Evolutionary conservation across 2,329 filamentous ascomycete species (phyloP).

Genomic region (Neonectria ditissima): DNA sequence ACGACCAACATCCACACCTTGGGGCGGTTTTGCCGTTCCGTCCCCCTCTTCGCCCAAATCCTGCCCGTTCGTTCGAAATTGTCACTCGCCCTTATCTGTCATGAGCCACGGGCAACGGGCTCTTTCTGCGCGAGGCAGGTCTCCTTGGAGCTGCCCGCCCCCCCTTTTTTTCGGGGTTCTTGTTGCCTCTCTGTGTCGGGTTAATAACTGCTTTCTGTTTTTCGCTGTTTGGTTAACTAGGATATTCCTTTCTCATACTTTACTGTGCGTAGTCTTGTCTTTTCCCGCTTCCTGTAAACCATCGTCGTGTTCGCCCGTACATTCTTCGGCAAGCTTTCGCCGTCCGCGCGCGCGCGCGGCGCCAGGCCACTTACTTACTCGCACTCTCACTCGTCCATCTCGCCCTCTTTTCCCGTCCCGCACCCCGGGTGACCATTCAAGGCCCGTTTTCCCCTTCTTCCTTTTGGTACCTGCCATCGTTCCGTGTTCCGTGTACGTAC

Average conservation of each 20-base stretch:
- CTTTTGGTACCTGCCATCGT: background rate
- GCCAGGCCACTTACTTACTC: background rate
- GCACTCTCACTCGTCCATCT: too few species aligned
- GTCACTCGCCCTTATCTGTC: conserved; percentile 7
- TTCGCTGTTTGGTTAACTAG: background rate
- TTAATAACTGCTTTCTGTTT: background rate
- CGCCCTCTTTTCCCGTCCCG: background rate
- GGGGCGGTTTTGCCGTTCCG: conserved; percentile 1
- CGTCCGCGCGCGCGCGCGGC: conserved; percentile 4
- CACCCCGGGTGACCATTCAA: background rate
- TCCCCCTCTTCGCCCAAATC: too few species aligned
- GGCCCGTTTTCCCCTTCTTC: background rate
- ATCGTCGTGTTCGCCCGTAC: conserved; percentile 1
- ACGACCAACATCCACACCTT: conserved; percentile 41
- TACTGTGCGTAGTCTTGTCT: background rate
- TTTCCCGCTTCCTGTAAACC: background rate
- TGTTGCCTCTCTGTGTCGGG: background rate
- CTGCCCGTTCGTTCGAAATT: background rate
- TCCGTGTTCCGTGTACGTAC: too few species aligned
- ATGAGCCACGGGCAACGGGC: background rate
- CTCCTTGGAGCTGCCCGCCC: background rate
- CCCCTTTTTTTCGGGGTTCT: background rate
- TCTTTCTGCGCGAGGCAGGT: background rate
- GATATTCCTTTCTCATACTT: too few species aligned
- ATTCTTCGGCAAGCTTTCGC: conserved; percentile 11